Evolutionary conservation across 2,329 filamentous ascomycete genomes (phyloP), one percentile per base, ranked within the genome.

Genomic region (Davidsoniella virescens): DNA sequence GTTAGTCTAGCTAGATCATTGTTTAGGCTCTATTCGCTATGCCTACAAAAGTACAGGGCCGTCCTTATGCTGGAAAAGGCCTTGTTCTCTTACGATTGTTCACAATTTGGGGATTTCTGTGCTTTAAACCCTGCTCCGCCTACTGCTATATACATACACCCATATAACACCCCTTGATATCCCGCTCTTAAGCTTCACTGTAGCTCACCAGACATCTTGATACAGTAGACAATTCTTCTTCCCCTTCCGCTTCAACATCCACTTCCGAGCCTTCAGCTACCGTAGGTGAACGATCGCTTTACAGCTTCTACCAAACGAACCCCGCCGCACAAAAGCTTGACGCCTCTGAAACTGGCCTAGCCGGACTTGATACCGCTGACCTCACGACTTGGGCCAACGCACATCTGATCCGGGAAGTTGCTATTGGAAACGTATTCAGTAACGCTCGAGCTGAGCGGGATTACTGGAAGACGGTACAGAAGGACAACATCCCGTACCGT

Each of bases 381-480:
- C 68, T 66, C 52, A 68, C 70, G 56, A 67, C 66, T 18, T 76
- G 70, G 63, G 59, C 67, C 37, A 68, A 70, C 60, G 59, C 67
- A 16, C 64, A 68, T 55, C 67, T 72, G 52, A 64, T 74, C 39
- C 63, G 63, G 41, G 65, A 65, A 43, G 64, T 67, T 37, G 63
- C 63, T 42, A 59, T 64, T 53, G 62, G 59, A 46, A 57, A 57
- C 9, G 56, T 68, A 3, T 54, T 58, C 41, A 59, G 65, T 33
- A 64, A 62, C 54, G 62, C 66, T 60, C 75, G 75, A 60, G 62
- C 69, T 23, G 70, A 75, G 58, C 70, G 70, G 57, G 74, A 78
- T 57, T 70, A 73, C 59, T 79, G 75, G 75, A 74, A 73, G 61
- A 64, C 66, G 44, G 65, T 75, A 54, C 68, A 67, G 59, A 75